These are phyloP conservation scores for Monilinia fructigena DNA, from an alignment of 2,329 filamentous ascomycete genomes.

Conservation along the genomic window DNA sequence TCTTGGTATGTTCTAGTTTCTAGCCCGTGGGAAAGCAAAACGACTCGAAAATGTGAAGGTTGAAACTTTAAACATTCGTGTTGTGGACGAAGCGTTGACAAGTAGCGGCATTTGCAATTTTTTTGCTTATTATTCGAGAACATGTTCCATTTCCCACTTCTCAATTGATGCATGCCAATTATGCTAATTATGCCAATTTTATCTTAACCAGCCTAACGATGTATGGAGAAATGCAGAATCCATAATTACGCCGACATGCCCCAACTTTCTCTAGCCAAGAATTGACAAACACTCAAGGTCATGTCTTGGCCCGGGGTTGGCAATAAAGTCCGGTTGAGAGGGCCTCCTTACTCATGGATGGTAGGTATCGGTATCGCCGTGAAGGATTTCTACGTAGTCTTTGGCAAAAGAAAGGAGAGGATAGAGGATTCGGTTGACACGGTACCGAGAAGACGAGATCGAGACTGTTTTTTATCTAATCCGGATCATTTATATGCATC, in stretches of 20 bases:
- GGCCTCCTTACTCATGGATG: not conserved
- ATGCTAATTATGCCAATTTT: not conserved
- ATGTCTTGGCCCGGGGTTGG: not conserved
- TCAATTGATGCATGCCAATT: slow-evolving; percentile 1
- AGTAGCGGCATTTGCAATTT: not conserved
- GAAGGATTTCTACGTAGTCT: not conserved
- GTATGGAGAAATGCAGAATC: not conserved
- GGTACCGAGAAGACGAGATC: not conserved
- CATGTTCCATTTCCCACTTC: not conserved
- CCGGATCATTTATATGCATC: not conserved
- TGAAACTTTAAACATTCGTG: not conserved
- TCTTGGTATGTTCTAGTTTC: slow-evolving; percentile 14
- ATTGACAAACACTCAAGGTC: not conserved
- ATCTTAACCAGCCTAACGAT: not conserved
- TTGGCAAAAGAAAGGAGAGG: not conserved
- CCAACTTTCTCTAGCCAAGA: slow-evolving; percentile 5
- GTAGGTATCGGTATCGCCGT: slow-evolving; percentile 3
- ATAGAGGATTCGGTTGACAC: not conserved
- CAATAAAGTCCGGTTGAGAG: not conserved
- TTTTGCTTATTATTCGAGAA: not conserved
- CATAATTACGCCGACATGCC: slow-evolving; percentile 9
- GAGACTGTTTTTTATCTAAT: not conserved
- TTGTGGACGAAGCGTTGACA: not conserved
- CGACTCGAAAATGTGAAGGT: not conserved
- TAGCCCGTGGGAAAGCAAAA: not conserved